Evolutionary conservation across 202 grass and related monocot species (phyloP).

Genomic region (Setaria viridis): DNA sequence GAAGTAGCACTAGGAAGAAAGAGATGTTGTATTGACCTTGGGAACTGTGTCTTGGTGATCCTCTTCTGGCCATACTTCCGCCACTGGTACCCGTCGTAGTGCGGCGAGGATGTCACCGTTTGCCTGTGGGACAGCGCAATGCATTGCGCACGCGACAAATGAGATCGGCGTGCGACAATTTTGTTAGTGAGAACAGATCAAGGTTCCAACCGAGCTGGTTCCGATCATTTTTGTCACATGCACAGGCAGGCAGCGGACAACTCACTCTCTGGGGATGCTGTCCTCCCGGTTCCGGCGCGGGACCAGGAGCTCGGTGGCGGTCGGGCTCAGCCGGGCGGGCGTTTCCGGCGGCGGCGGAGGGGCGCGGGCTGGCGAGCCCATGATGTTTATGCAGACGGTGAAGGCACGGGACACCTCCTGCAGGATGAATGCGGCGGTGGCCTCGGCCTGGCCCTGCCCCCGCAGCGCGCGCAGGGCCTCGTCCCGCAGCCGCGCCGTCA

Average conservation of each 20-base stretch:
- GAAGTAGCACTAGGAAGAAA: neutral
- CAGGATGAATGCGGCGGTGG: constrained; percentile 54
- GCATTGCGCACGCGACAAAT: neutral
- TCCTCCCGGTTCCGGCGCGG: constrained; percentile 31
- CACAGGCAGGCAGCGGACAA: neutral
- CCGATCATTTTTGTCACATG: neutral
- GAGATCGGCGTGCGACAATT: neutral
- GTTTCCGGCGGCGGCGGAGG: constrained; percentile 5
- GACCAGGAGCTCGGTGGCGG: neutral
- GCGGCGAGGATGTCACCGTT: constrained; percentile 44
- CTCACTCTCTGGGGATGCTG: constrained; percentile 43
- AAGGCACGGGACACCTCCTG: constrained; percentile 59
- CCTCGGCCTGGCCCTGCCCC: constrained; percentile 59
- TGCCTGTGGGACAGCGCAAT: constrained; percentile 28
- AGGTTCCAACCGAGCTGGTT: neutral
- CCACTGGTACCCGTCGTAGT: constrained; percentile 74
- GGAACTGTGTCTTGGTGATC: constrained; percentile 59
- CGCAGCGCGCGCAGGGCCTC: constrained; percentile 43
- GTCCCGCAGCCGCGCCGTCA: constrained; percentile 53
- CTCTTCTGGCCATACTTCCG: constrained; percentile 87
- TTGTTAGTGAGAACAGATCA: neutral
- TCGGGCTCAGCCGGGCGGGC: neutral
- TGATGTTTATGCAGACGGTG: constrained; percentile 47
- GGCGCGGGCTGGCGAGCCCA: constrained; percentile 26
- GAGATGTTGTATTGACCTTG: constrained; percentile 46